Percentiles rank a stretch among this genome's conserved stretches.
Evolutionary conservation across 2,329 filamentous ascomycete genomes (phyloP).

Genomic region (Geoglossum cookeanum): DNA sequence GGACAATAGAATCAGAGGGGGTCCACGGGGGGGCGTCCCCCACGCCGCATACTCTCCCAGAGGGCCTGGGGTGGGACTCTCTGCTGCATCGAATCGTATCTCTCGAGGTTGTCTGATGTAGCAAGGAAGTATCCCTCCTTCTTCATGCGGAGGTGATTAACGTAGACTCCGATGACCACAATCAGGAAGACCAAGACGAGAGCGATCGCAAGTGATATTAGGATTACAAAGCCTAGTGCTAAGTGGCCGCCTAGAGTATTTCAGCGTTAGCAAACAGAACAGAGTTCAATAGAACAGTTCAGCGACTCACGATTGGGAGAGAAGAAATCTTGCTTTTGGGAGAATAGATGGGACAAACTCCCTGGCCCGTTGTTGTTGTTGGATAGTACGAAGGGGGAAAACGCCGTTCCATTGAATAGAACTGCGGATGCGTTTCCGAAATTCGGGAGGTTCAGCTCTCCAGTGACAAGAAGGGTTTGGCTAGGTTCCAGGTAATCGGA

Average conservation of each 20-base stretch:
- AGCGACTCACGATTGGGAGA: conserved; percentile 35
- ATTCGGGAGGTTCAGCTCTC: conserved; percentile 52
- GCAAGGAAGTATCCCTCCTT: conserved; percentile 67
- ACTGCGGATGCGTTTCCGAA: conserved; percentile 74
- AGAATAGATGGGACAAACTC: conserved; percentile 65
- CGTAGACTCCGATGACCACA: conserved; percentile 52
- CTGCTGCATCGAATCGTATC: conserved; percentile 25
- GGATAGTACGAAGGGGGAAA: conserved; percentile 65
- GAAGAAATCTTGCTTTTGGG: conserved; percentile 65
- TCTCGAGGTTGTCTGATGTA: conserved; percentile 34
- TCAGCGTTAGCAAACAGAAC: conserved; percentile 7
- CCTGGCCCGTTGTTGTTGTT: conserved; percentile 46
- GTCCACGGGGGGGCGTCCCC: background rate
- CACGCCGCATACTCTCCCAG: conserved; percentile 12
- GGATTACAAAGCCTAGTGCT: conserved; percentile 56
- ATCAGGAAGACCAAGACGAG: conserved; percentile 60
- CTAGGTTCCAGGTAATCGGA: conserved; percentile 44
- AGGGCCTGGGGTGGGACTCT: conserved; percentile 29
- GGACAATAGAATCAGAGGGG: background rate
- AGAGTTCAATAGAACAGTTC: background rate
- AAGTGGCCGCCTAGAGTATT: conserved; percentile 32
- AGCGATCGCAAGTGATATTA: conserved; percentile 63
- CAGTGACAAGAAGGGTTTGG: conserved; percentile 67
- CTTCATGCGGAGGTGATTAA: conserved; percentile 59
- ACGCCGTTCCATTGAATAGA: conserved; percentile 65